Percentiles rank a stretch among this genome's conserved stretches.
Conservation (phyloP, 768 basidiomycete species). For the Podaxis sp. region DNA sequence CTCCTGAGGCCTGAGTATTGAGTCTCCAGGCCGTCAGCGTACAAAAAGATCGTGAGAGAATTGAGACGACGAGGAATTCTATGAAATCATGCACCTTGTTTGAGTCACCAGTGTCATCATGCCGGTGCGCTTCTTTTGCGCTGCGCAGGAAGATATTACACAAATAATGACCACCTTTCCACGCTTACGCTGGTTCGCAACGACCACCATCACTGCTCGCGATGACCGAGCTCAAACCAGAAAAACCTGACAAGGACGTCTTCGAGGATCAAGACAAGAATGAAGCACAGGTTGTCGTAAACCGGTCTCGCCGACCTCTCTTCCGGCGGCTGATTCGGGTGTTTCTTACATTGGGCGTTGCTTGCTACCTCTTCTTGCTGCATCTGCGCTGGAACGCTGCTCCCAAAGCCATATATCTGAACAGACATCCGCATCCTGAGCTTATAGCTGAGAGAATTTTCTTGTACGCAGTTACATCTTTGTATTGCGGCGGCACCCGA, state of each 20-base stretch:
- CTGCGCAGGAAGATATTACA: not conserved
- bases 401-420: not conserved
- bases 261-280: constrained; percentile 5
- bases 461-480: not conserved
- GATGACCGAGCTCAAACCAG: constrained; percentile 1
- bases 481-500: not conserved
- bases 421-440: not conserved
- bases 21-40: not conserved
- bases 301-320: not conserved
- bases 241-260: not conserved
- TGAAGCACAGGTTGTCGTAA: not conserved
- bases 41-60: not conserved
- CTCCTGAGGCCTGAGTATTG: too few species aligned
- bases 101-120: not conserved
- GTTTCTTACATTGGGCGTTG: not conserved
- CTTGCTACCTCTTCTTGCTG: not conserved
- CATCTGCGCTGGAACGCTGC: not conserved
- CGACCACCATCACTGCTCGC: not conserved
- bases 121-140: not conserved
- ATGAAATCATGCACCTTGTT: not conserved
- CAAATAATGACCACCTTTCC: not conserved
- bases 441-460: not conserved
- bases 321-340: constrained; percentile 1
- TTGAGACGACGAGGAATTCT: not conserved
- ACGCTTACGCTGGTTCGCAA: not conserved